Evolutionary conservation across 805 yeast genomes (phyloP).

Genomic region (Saccharomycopsis guyanensis): DNA sequence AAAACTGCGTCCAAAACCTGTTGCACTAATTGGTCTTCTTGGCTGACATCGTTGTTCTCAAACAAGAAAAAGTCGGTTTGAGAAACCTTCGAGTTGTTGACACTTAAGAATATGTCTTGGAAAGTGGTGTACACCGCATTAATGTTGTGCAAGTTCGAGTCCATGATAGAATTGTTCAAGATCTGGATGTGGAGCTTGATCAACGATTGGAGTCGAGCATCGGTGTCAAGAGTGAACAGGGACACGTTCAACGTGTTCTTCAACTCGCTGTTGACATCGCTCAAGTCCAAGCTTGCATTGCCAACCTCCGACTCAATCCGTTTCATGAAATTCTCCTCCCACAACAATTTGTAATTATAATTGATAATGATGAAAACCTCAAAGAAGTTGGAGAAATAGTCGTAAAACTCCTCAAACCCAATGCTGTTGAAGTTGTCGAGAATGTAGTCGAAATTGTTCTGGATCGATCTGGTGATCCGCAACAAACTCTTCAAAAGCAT

Average conservation of each 20-base stretch:
- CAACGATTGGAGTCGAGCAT: slow-evolving; percentile 8
- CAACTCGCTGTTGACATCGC: slow-evolving; percentile 11
- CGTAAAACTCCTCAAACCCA: slow-evolving; percentile 18
- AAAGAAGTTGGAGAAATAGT: slow-evolving; percentile 18
- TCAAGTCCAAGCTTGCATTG: neutral
- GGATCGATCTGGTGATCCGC: slow-evolving; percentile 39
- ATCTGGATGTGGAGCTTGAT: slow-evolving; percentile 3
- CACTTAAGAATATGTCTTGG: slow-evolving; percentile 14
- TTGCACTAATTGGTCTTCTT: slow-evolving; percentile 15
- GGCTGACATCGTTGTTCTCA: slow-evolving; percentile 6
- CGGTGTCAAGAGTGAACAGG: slow-evolving; percentile 14
- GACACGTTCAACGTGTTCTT: slow-evolving; percentile 11
- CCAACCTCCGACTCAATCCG: slow-evolving; percentile 4
- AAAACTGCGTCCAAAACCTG: slow-evolving; percentile 8
- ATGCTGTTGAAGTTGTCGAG: slow-evolving; percentile 14
- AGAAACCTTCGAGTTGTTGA: slow-evolving; percentile 6
- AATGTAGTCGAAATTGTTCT: slow-evolving; percentile 30
- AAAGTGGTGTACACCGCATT: slow-evolving; percentile 6
- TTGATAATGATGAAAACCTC: slow-evolving; percentile 15
- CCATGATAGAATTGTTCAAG: slow-evolving; percentile 11
- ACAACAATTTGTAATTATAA: slow-evolving; percentile 9
- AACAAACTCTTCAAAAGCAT: slow-evolving; percentile 47
- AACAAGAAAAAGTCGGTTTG: neutral
- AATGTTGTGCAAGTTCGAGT: slow-evolving; percentile 6
- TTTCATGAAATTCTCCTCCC: slow-evolving; percentile 8